Evolutionary conservation across 768 basidiomycete genomes (phyloP).

Genomic region (Pseudohyphozyma bogoriensis): DNA sequence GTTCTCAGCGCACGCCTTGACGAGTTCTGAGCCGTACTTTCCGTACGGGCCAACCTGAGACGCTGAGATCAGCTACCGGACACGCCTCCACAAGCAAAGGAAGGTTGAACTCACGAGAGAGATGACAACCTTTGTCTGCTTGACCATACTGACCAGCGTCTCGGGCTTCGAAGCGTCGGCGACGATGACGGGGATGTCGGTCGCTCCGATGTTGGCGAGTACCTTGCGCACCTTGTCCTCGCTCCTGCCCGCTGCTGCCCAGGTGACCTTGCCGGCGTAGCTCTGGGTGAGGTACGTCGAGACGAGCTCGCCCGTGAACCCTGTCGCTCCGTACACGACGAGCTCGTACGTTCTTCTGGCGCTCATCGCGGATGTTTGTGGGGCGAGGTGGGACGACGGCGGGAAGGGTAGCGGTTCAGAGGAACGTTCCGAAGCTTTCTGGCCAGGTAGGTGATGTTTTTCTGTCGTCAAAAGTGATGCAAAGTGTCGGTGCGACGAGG

Average conservation of each 20-base stretch:
- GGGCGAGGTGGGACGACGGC: not conserved
- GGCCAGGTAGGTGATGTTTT: too few species aligned
- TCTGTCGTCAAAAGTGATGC: not conserved
- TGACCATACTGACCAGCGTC: constrained; percentile 50
- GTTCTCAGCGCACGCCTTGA: constrained; percentile 63
- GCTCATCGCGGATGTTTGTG: not conserved
- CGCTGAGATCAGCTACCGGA: not conserved
- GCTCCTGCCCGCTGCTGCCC: constrained; percentile 63
- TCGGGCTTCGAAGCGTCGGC: constrained; percentile 52
- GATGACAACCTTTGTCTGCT: constrained; percentile 55
- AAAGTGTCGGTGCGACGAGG: not conserved
- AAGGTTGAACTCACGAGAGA: constrained; percentile 39
- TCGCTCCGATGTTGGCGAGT: constrained; percentile 45
- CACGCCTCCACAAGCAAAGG: not conserved
- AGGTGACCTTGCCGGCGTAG: constrained; percentile 50
- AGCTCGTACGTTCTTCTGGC: constrained; percentile 43
- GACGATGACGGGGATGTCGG: constrained; percentile 43
- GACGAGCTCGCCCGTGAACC: constrained; percentile 52
- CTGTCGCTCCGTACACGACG: constrained; percentile 61
- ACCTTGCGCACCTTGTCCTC: constrained; percentile 51
- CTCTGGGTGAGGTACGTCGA: constrained; percentile 58
- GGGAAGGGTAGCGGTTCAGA: not conserved
- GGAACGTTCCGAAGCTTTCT: not conserved
- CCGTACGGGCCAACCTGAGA: constrained; percentile 63
- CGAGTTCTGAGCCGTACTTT: constrained; percentile 61